Conservation (phyloP, 75 land plant genomes). For the Cryptomeria japonica region DNA sequence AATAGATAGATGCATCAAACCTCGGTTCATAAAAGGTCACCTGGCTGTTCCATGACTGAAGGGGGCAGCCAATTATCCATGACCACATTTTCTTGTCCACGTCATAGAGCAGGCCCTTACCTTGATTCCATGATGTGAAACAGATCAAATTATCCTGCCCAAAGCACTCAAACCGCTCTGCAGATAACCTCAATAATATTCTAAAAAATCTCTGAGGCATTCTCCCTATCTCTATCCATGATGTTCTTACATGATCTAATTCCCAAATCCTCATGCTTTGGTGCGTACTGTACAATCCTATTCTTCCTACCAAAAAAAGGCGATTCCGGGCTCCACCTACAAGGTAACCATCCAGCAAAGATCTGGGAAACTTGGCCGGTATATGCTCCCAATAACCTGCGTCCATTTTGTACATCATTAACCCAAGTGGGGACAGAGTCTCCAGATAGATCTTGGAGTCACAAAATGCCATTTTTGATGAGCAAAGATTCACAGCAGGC, state of each 20-base stretch:
- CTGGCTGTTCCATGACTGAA: constrained; percentile 60
- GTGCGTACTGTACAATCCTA: constrained; percentile 61
- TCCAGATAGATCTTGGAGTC: constrained; percentile 65
- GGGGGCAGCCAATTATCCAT: constrained; percentile 72
- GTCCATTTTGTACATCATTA: constrained; percentile 65
- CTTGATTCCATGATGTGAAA: constrained; percentile 74
- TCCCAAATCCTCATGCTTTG: constrained; percentile 86
- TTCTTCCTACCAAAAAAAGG: constrained; percentile 71
- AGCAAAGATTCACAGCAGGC: constrained; percentile 66
- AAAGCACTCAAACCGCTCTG: constrained; percentile 81
- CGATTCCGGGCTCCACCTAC: constrained; percentile 66
- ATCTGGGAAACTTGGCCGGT: constrained; percentile 61
- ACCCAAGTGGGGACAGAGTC: constrained; percentile 68
- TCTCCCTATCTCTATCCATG: constrained; percentile 71
- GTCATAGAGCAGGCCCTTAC: constrained; percentile 70
- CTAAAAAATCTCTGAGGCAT: constrained; percentile 76
- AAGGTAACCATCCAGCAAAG: constrained; percentile 66
- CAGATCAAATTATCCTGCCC: constrained; percentile 77
- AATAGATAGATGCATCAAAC: constrained; percentile 58
- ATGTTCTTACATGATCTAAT: constrained; percentile 52
- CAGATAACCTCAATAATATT: constrained; percentile 55
- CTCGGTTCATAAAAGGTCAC: constrained; percentile 79
- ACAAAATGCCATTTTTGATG: constrained; percentile 76
- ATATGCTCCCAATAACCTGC: constrained; percentile 70
- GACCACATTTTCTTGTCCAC: constrained; percentile 68